Base-by-base conservation (phyloP, 2,329 filamentous ascomycete genomes). In the Cordyceps fumosorosea region DNA sequence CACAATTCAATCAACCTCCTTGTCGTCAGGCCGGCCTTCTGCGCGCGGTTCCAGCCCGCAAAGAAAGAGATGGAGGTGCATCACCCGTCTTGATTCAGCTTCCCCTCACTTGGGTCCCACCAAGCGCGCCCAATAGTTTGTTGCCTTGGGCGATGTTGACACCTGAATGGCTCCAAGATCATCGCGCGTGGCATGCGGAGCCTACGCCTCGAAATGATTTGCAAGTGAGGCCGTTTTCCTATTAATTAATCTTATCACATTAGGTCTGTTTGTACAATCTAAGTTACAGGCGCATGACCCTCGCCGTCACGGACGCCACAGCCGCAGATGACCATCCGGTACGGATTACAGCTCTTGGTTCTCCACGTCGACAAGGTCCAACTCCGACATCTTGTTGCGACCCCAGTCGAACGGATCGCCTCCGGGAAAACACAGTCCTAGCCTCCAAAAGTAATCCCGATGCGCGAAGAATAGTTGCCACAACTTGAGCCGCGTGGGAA, bases 391-490 rank as follows among this genome's bases (percentile, higher is more conserved):
- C 52, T 81, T 54, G 12, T 51, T 78, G 64, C 82, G 77, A 20
- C 80, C 84, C 88, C 88, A 90, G 67, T 90, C 83, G 52, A 79
- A 78, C 3, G 87, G 87, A 71, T 89, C 88, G 14, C 90, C 89
- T 14, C 89, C 89, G 0, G 93, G 93, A 2, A 97, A 80, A 76
- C 95, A 99, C 37, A 98, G 77, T 0, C 95, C 95, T 59, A 99
- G 75, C 62, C 95, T 83, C 90, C 91, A 96, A 75, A 99, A 98
- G 74, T 99, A 99, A 76, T 99, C 95, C 45, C 95, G 81, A 76
- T 99, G 95, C 1, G 93, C 90, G 74, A 96, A 96, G 71, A 98
- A 88, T 8, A 97, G 78, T 75, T 96, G 86, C 91, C 93, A 96
- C n/a, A 96, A 82, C 73, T 89, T 90, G 68, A 93, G 73, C 74